Conservation (phyloP, 2,329 filamentous ascomycete species). For the Diaporthe longicolla region DNA sequence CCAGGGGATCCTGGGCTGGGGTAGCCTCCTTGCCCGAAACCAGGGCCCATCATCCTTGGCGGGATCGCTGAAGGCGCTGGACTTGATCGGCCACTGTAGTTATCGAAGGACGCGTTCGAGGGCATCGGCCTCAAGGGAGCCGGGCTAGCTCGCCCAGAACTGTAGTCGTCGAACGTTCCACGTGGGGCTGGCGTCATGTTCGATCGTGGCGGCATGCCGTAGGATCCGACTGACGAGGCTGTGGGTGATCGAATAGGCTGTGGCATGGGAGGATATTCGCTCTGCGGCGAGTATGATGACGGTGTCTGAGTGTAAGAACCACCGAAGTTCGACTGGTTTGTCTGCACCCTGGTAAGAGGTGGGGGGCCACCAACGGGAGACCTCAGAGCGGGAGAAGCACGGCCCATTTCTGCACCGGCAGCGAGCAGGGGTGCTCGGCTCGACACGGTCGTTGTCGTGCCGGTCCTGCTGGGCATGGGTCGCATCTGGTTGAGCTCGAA, state of each 20-base stretch:
- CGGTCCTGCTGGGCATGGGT: slow-evolving; percentile 56
- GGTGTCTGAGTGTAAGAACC: slow-evolving; percentile 47
- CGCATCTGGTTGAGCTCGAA: slow-evolving; percentile 69
- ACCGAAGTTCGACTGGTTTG: slow-evolving; percentile 46
- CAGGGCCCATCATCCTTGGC: slow-evolving; percentile 42
- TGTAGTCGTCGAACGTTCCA: slow-evolving; percentile 43
- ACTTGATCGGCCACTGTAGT: slow-evolving; percentile 48
- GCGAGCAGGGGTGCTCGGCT: slow-evolving; percentile 50
- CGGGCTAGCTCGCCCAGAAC: slow-evolving; percentile 35
- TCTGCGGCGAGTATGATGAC: slow-evolving; percentile 46
- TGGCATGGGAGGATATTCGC: slow-evolving; percentile 47
- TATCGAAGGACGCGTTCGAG: slow-evolving; percentile 42
- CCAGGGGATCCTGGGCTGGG: slow-evolving; percentile 25
- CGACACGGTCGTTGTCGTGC: slow-evolving; percentile 49
- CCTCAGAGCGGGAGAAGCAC: slow-evolving; percentile 48
- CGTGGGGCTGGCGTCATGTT: slow-evolving; percentile 38
- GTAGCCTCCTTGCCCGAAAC: slow-evolving; percentile 26
- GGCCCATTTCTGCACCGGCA: slow-evolving; percentile 51
- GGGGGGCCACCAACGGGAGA: slow-evolving; percentile 46
- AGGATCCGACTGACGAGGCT: slow-evolving; percentile 41
- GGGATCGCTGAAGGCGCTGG: slow-evolving; percentile 50
- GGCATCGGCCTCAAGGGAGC: slow-evolving; percentile 37
- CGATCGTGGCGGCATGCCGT: slow-evolving; percentile 41
- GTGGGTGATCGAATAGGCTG: slow-evolving; percentile 47
- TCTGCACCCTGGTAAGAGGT: slow-evolving; percentile 47